Base-by-base conservation (phyloP, 208 protist species). In the Crithidia thermophila region DNA sequence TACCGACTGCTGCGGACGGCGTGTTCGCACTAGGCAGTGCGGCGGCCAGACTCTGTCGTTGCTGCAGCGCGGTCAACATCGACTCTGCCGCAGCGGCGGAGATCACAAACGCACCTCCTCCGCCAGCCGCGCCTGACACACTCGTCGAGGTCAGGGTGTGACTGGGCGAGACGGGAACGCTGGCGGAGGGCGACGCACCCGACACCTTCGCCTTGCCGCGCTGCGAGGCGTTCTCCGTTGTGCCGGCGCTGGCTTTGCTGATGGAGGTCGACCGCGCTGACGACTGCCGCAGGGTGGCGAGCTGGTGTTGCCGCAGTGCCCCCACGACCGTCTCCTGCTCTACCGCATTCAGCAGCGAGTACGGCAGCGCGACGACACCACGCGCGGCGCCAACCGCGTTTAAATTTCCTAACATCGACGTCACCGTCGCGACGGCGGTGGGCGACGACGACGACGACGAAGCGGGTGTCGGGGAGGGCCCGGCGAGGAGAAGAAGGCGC, bases 401-500 rank as follows among this genome's bases (percentile, higher is more conserved):
- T n/a, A n/a, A n/a, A n/a, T n/a, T n/a, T n/a, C n/a, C n/a, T n/a
- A n/a, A n/a, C n/a, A 20, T 20, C 23, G 33, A 3, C 34, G 11
- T 28, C 11, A 47, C 7, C 11, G 50, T 30, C 25, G 16, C 23
- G 11, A 21, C 9, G 46, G 3, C 18, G 47, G 6, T 65, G 28
- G 13, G 58, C 33, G n/a, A 6, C 9, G 11, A 14, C 5, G 47
- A 20, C 11, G 76, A n/a, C n/a, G n/a, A n/a, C n/a, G n/a, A n/a
- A n/a, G n/a, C n/a, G n/a, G 55, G 0, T 36, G 0, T 20, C 39
- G 52, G 10, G 3, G 30, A 11, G 56, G 8, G 18, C 11, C 75
- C 81, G 20, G 75, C 45, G 7, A 87, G 55, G 11, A 81, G 63
- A 13, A 94, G 84, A 23, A 90, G 65, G 36, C 85, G 77, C 36